Base-by-base conservation (phyloP, 106 monocot species). In the Dendrobium officinale region DNA sequence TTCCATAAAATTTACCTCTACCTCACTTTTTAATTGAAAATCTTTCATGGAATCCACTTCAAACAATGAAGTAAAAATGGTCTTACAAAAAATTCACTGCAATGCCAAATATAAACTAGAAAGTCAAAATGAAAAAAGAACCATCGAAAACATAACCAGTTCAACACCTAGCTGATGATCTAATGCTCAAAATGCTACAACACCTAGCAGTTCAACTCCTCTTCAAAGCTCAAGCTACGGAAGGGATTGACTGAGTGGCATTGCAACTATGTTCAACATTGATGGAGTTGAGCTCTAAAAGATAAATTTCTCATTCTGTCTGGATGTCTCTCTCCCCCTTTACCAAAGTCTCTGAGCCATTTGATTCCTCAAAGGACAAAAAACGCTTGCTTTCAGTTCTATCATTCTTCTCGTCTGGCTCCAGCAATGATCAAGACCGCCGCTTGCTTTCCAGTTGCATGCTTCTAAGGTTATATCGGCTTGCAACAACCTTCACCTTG, bases 391-490 rank as follows among this genome's bases (percentile, higher is more conserved):
- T 29, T 9, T 27, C 26, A 11, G 5, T 67, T 67, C 67, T n/a
- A 29, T 24, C 24, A 27, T 67, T 67, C 67, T 45, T 9, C 45
- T 45, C 45, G 9, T 3, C 45, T 7, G 45, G 5, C 45, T 88
- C 91, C 48, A 87, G 88, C 77, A 90, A 72, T 1, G 95, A 95
- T 92, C 89, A 91, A 76, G 93, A 89, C 42, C 95, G 77, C 48
- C 86, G 77, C 81, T 89, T 92, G 73, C 75, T 80, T 17, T 77
- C 84, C 31, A 79, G 80, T 6, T 83, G 77, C 17, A 82, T 81
- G 54, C 80, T 68, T 0, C 81, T 75, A 27, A 92, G 78, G 68
- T 86, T 89, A 77, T 94, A 98, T 1, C 94, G 88, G 83, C 94
- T 94, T 4, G 92, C 72, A 19, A 95, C 88, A 20, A 84, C 83